Conservation (phyloP, 1,139 yeast species). For the Blastobotrys arbuscula region DNA sequence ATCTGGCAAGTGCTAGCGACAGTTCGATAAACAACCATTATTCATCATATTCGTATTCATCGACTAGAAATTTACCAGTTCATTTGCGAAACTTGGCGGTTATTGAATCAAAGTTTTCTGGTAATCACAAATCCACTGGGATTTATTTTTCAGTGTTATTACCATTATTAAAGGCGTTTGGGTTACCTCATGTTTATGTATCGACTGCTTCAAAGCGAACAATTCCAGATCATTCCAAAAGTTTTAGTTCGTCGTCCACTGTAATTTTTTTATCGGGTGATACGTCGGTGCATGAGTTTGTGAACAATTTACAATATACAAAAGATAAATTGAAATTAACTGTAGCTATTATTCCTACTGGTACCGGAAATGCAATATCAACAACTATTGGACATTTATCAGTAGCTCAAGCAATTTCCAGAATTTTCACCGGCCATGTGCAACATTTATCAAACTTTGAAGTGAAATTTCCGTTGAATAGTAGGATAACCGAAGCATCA, state of each 20-base stretch:
- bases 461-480: conserved; percentile 44
- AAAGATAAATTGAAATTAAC: conserved; percentile 19
- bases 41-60: background rate
- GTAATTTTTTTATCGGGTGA: conserved; percentile 76
- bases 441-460: conserved; percentile 50
- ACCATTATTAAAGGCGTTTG: conserved; percentile 33
- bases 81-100: conserved; percentile 31
- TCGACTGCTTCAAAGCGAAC: conserved; percentile 32
- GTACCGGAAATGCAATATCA: conserved; percentile 82
- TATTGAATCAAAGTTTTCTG: conserved; percentile 34
- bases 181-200: conserved; percentile 33
- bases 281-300: conserved; percentile 72
- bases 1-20: conserved; percentile 2
- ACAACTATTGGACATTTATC: conserved; percentile 50
- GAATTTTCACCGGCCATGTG: conserved; percentile 36
- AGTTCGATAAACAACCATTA: background rate
- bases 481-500: conserved; percentile 9
- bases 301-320: conserved; percentile 45
- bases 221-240: conserved; percentile 30
- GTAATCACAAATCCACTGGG: conserved; percentile 25
- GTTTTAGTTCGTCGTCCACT: conserved; percentile 35
- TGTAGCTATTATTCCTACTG: conserved; percentile 63
- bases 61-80: conserved; percentile 14
- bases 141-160: conserved; percentile 29
- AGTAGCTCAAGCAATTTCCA: conserved; percentile 40